Percentiles rank a stretch among this genome's conserved stretches.
Evolutionary conservation across 2,329 filamentous ascomycete genomes (phyloP).

Genomic region (Parastagonospora avenae): DNA sequence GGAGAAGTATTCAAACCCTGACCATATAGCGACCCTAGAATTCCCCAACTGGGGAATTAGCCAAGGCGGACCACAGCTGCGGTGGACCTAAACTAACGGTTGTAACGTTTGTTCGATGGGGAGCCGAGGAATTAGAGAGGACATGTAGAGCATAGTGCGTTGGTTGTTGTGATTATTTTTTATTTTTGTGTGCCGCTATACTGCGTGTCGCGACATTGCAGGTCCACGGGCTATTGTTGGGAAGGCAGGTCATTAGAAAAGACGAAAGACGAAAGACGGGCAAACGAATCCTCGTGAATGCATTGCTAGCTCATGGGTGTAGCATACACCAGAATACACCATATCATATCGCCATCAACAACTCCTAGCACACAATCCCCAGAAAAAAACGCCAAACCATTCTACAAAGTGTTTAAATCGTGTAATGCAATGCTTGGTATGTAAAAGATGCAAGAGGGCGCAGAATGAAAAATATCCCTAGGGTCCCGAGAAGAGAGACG

Average conservation of each 20-base stretch:
- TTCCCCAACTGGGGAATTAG: no score
- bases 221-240: not conserved
- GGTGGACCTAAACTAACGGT: no score
- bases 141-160: no score
- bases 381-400: constrained; percentile 23
- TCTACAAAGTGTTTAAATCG: constrained; percentile 28
- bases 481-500: constrained; percentile 5
- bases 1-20: no score
- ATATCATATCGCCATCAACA: not conserved
- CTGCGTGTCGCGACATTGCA: not conserved
- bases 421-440: constrained; percentile 16
- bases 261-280: not conserved
- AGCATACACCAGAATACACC: not conserved
- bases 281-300: not conserved
- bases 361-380: not conserved
- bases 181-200: no score
- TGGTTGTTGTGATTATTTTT: no score
- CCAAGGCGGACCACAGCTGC: no score
- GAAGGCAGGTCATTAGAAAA: not conserved
- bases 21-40: no score
- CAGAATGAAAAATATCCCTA: constrained; percentile 17
- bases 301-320: not conserved
- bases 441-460: constrained; percentile 25
- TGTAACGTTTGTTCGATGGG: no score
- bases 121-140: no score